Base-by-base conservation (phyloP, 805 yeast species). In the Nakazawaea ernobii region DNA sequence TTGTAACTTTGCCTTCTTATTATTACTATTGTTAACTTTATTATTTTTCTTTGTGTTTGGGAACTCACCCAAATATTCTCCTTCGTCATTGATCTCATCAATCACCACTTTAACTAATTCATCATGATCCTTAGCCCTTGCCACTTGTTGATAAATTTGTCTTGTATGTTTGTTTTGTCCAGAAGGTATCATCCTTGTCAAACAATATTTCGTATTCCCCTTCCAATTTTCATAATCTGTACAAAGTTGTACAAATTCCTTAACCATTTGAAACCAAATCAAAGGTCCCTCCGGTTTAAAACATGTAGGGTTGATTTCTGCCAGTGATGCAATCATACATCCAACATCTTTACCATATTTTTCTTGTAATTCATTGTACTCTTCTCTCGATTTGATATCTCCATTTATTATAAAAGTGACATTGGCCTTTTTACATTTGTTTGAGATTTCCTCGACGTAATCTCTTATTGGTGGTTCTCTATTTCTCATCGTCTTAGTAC, bases 311-410 rank as follows among this genome's bases (percentile, higher is more conserved):
- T 94, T 91, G 6, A 75, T 59, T 65, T 94, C 98, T 0, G 97
- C 98, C 29, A 81, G 80, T 30, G 88, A 84, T 1, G 97, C 99
- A 57, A 91, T 81, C 99, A 94, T 92, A 6, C 88, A 91, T 4
- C 98, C 96, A n/a, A 84, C 66, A 44, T 77, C 77, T 1, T 74
- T 73, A 8, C 82, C 79, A 54, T 75, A 77, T n/a, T 65, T 60
- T 8, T 64, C 54, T 56, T 79, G 83, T 37, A 91, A 58, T 26
- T 68, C 66, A 7, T 55, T 51, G 51, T 75, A 79, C 47, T 91
- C 94, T 4, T 57, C 51, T 39, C 80, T 68, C 43, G 77, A 70
- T 42, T 66, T 66, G 4, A 94, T 66, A 20, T 78, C 88, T 6
- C 99, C 99, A 61, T 94, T 94, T 32, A 91, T 81, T 2, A 86